phyloP scores from a whole-genome alignment of 257 asterid species.

The Salvia miltiorrhiza region DNA sequence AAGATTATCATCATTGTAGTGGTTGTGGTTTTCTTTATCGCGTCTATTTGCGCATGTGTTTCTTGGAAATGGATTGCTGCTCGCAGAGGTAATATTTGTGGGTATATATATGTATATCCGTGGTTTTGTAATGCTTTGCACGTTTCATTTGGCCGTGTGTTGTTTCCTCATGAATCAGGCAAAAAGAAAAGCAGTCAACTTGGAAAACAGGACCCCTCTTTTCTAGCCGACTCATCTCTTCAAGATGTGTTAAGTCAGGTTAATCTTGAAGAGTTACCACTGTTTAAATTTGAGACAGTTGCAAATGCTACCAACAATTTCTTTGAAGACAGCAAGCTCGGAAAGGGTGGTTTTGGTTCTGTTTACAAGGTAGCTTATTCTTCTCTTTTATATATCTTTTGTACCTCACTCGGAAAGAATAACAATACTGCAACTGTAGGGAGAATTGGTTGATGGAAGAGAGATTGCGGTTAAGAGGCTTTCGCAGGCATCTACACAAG shows the following conservation, averaged over 20 bases:
- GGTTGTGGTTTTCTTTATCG: constrained; percentile 12
- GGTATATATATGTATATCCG: too few species aligned
- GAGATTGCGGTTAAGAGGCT: neutral
- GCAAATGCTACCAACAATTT: neutral
- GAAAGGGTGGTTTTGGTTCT: constrained; percentile 5
- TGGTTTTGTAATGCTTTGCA: neutral
- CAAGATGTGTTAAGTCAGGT: constrained; percentile 18
- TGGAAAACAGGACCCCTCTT: too few species aligned
- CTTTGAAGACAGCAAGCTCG: constrained; percentile 2
- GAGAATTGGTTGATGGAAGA: neutral
- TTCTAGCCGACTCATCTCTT: neutral
- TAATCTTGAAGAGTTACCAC: constrained; percentile 31
- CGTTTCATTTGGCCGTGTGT: neutral
- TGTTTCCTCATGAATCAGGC: constrained; percentile 18
- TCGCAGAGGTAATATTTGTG: constrained; percentile 37
- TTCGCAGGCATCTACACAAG: neutral
- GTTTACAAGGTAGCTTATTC: constrained; percentile 18
- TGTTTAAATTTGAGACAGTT: constrained; percentile 19
- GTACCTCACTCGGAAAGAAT: too few species aligned
- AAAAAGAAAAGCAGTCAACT: neutral
- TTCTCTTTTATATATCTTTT: too few species aligned
- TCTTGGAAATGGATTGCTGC: constrained; percentile 37
- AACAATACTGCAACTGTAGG: neutral
- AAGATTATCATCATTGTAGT: constrained; percentile 25
- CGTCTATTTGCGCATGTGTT: constrained; percentile 21